Evolutionary conservation across 805 yeast genomes (phyloP), one percentile per base, ranked within the genome.

Genomic region (Nakazawaea populi): DNA sequence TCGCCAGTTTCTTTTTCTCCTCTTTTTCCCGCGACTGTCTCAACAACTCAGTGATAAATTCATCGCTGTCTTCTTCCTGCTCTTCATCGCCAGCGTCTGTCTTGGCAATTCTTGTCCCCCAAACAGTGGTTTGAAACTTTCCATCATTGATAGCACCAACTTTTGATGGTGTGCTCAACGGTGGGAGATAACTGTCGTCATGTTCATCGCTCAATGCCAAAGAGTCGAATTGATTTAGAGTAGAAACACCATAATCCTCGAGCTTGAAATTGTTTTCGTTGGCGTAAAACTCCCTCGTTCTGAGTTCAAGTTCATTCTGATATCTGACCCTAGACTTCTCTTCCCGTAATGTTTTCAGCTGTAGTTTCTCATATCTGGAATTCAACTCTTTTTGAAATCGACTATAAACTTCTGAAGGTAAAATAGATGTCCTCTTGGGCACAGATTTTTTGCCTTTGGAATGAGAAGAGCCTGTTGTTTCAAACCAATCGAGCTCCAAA

Each of bases 401-500:
- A 2, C 68, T 67, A 52, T 68, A 70, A 1, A 77, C 68, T 32
- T 76, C 78, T 8, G 68, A 64, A 3, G 79, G 75, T 6, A 77
- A 59, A 35, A 62, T 49, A 11, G 60, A 60, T 47, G 38, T 40
- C 28, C 55, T 52, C 31, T 57, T 47, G 11, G 24, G 35, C n/a
- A 40, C 11, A 34, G 41, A 49, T 64, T 66, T 48, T 50, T 9
- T 47, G 50, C 64, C 9, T 51, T 65, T 71, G 11, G 35, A 32
- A 9, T 32, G 35, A 32, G 56, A 65, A 71, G 28, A 36, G 14
- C 11, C 10, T 5, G 36, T 32, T 4, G 49, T 49, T 40, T 58
- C 65, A 14, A 58, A 47, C 98, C 98, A 92, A 62, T 89, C 85
- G 47, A 96, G 77, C 59, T 94, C 98, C 49, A 94, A 62, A 55